Conservation (phyloP, 352 stramenopile species). For the Globisporangium paddicum region DNA sequence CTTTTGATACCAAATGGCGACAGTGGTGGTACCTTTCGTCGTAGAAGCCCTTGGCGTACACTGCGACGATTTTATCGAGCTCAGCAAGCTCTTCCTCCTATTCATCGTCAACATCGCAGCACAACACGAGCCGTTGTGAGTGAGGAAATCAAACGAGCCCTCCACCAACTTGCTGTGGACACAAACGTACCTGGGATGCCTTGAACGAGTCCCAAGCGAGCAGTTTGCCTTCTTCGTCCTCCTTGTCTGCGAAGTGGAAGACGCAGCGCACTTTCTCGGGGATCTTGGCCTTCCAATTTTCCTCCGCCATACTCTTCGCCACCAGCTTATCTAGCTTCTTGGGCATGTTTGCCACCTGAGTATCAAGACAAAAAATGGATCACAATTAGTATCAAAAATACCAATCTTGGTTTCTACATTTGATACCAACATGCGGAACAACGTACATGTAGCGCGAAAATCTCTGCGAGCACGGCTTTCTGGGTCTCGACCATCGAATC, state of each 20-base stretch:
- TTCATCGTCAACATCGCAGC: background rate
- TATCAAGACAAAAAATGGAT: background rate
- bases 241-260: slow-evolving; percentile 64
- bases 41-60: slow-evolving; percentile 74
- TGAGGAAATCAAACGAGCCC: background rate
- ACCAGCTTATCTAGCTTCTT: slow-evolving; percentile 62
- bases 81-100: slow-evolving; percentile 58
- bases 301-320: slow-evolving; percentile 40
- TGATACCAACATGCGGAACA: background rate
- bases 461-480: slow-evolving; percentile 46
- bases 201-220: slow-evolving; percentile 58
- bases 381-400: background rate
- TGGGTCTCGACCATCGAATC: slow-evolving; percentile 58
- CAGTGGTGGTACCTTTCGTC: slow-evolving; percentile 29
- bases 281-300: slow-evolving; percentile 68
- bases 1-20: slow-evolving; percentile 10
- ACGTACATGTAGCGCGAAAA: slow-evolving; percentile 60
- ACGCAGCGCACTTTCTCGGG: slow-evolving; percentile 72
- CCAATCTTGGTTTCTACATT: background rate
- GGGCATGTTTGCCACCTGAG: slow-evolving; percentile 47
- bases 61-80: slow-evolving; percentile 45
- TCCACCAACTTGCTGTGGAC: too few species aligned
- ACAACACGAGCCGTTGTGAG: background rate
- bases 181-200: slow-evolving; percentile 41
- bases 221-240: slow-evolving; percentile 49